Conservation (phyloP, 306 rosid species). For the Boehmeria nivea region DNA sequence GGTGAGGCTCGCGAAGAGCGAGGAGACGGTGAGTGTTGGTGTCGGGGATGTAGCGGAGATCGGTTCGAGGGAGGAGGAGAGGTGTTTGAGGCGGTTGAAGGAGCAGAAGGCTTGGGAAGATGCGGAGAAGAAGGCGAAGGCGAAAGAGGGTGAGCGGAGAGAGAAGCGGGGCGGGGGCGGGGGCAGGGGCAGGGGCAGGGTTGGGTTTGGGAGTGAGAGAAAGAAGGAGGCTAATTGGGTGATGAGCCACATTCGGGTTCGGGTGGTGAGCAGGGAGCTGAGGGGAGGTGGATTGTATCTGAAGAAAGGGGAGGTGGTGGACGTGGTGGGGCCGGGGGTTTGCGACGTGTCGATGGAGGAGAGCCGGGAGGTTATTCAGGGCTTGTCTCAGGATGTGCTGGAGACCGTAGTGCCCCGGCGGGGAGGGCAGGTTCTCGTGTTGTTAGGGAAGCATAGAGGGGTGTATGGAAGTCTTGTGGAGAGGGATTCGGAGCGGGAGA, state of each 20-base stretch:
- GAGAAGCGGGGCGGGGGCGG: neutral
- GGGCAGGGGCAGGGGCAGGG: too few relatives aligned
- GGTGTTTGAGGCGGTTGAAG: conserved; percentile 48
- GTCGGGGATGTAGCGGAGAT: conserved; percentile 41
- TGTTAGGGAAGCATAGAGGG: conserved; percentile 75
- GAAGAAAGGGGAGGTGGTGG: conserved; percentile 76
- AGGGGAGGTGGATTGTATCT: conserved; percentile 64
- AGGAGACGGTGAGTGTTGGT: conserved; percentile 35
- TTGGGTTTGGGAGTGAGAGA: too few relatives aligned
- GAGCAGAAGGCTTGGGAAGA: conserved; percentile 30
- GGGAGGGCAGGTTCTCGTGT: conserved; percentile 75
- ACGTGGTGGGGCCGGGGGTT: conserved; percentile 64
- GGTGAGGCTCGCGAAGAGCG: conserved; percentile 36
- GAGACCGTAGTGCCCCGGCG: conserved; percentile 72
- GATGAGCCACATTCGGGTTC: conserved; percentile 69
- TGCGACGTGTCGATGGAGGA: conserved; percentile 86
- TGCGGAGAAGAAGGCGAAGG: conserved; percentile 21
- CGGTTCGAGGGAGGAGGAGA: conserved; percentile 68
- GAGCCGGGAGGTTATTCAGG: conserved; percentile 67
- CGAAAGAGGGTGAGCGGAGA: conserved; percentile 9
- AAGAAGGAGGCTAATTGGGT: conserved; percentile 42
- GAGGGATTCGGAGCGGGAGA: conserved; percentile 64
- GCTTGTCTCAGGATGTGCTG: conserved; percentile 63
- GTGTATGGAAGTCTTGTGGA: conserved; percentile 68
- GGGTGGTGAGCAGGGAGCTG: conserved; percentile 55